Conservation (phyloP, 148 eudicot genomes). For the Heliosperma pusillum region DNA sequence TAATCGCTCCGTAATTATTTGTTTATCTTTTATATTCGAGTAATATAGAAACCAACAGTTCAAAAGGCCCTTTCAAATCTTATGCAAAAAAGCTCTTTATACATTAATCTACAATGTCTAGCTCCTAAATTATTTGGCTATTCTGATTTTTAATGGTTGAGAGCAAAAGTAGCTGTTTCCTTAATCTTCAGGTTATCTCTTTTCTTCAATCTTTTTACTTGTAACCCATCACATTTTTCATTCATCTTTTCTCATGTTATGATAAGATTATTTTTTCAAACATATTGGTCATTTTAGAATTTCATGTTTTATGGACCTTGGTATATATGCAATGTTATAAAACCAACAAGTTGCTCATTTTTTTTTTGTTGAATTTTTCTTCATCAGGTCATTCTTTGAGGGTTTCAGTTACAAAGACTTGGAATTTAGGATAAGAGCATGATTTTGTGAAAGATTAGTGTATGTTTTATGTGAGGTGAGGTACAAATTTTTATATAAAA, state of each 20-base stretch:
- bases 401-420: not conserved
- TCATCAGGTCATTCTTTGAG: constrained; percentile 6
- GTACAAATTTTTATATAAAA: not conserved
- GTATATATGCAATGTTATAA: not conserved
- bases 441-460: constrained; percentile 19
- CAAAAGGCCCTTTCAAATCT: not conserved
- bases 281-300: constrained; percentile 1
- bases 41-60: no score
- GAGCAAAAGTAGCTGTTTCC: constrained; percentile 30
- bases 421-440: not conserved
- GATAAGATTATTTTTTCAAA: not conserved
- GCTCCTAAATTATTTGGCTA: constrained; percentile 13
- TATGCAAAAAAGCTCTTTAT: constrained; percentile 6
- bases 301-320: constrained; percentile 1
- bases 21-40: no score
- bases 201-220: constrained; percentile 17
- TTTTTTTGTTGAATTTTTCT: not conserved
- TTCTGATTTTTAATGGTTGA: constrained; percentile 18
- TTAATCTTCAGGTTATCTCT: constrained; percentile 28
- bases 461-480: not conserved
- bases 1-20: no score
- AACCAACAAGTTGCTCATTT: not conserved
- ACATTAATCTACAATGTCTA: not conserved
- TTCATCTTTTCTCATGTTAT: not conserved
- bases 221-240: constrained; percentile 9